These are phyloP conservation scores for Spathaspora arborariae DNA, from an alignment of 805 yeast genomes.

Conservation along the genomic window DNA sequence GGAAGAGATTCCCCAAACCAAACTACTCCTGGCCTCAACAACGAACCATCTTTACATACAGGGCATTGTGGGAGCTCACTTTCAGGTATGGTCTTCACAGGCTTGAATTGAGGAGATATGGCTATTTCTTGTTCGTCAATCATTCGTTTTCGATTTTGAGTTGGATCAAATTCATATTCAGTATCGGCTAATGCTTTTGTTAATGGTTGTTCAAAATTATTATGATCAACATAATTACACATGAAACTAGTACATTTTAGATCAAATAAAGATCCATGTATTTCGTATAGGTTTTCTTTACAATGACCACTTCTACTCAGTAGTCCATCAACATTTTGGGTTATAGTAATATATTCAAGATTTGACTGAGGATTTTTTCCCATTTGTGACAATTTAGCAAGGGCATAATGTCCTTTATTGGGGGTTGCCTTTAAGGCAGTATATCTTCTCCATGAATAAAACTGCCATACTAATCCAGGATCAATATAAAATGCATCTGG, in stretches of 20 bases:
- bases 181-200: slow-evolving; percentile 47
- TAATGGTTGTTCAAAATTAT: slow-evolving; percentile 55
- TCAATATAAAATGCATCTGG: slow-evolving; percentile 85
- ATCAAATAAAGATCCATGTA: slow-evolving; percentile 77
- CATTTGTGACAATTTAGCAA: slow-evolving; percentile 56
- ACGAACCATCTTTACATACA: slow-evolving; percentile 51
- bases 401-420: slow-evolving; percentile 67
- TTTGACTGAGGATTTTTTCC: slow-evolving; percentile 14
- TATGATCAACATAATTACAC: slow-evolving; percentile 59
- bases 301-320: slow-evolving; percentile 64
- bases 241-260: slow-evolving; percentile 71
- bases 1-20: slow-evolving; percentile 95
- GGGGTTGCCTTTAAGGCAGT: slow-evolving; percentile 67
- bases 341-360: slow-evolving; percentile 54
- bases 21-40: slow-evolving; percentile 84
- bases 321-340: slow-evolving; percentile 83
- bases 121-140: slow-evolving; percentile 10
- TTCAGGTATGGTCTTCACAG: slow-evolving; percentile 46
- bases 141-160: slow-evolving; percentile 11
- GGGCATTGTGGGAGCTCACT: slow-evolving; percentile 75
- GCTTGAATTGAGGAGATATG: slow-evolving; percentile 43
- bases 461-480: slow-evolving; percentile 90
- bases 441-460: slow-evolving; percentile 66
- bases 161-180: slow-evolving; percentile 28
- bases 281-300: slow-evolving; percentile 49